Evolutionary conservation across 768 basidiomycete species (phyloP).

Genomic region (Tricholoma bakamatsutake): DNA sequence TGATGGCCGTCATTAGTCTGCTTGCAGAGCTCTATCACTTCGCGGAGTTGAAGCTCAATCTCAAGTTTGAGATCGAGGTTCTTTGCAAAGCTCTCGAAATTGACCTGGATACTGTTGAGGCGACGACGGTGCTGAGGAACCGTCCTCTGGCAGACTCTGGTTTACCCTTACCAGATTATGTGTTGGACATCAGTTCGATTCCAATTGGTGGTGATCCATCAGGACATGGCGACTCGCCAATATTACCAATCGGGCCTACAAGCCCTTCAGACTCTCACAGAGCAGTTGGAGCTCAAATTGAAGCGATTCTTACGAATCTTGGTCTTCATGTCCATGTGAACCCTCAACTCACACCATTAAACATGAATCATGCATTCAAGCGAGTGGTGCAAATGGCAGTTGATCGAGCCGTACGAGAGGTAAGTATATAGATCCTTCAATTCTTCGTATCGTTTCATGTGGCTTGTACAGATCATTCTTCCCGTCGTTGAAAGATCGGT

Average conservation of each 20-base stretch:
- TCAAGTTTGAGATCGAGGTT: constrained; percentile 98
- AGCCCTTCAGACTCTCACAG: constrained; percentile 62
- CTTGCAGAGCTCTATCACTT: constrained; percentile 96
- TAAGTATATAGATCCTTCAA: constrained; percentile 24
- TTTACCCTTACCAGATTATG: constrained; percentile 72
- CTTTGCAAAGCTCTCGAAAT: constrained; percentile 89
- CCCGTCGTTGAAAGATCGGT: constrained; percentile 98
- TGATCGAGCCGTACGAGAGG: constrained; percentile 92
- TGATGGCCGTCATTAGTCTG: constrained; percentile 91
- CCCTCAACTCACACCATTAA: constrained; percentile 66
- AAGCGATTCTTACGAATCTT: constrained; percentile 68
- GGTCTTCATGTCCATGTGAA: constrained; percentile 73
- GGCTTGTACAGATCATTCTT: constrained; percentile 67
- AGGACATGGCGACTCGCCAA: constrained; percentile 52
- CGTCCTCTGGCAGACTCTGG: constrained; percentile 60
- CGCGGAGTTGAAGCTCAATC: constrained; percentile 91
- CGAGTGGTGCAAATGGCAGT: constrained; percentile 87
- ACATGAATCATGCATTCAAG: constrained; percentile 80
- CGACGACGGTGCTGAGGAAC: constrained; percentile 75
- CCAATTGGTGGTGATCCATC: constrained; percentile 69
- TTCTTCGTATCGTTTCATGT: constrained; percentile 1
- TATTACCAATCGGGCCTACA: constrained; percentile 54
- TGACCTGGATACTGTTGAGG: constrained; percentile 79
- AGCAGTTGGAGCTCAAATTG: constrained; percentile 70
- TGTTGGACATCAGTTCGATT: constrained; percentile 71